Evolutionary conservation across 345 rosid species (phyloP).

Genomic region (Populus deltoides): DNA sequence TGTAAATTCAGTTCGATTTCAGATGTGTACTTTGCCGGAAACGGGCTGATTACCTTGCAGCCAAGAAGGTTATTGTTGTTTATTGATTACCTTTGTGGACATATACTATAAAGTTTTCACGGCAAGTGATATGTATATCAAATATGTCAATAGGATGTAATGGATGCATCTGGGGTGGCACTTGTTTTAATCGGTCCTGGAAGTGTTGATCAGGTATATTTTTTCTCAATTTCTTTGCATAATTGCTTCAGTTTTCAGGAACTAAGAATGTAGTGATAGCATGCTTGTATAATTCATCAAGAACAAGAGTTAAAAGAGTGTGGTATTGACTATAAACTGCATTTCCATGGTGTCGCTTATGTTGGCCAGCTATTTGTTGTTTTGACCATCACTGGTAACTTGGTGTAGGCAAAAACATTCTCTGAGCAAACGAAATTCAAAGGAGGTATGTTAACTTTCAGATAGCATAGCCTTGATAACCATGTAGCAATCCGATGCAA

Average conservation of each 20-base stretch:
- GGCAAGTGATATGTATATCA: too few species aligned
- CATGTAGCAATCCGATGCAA: not conserved
- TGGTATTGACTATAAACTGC: not conserved
- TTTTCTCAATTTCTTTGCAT: not conserved
- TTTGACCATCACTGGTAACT: conserved; percentile 10
- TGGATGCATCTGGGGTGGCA: conserved; percentile 78
- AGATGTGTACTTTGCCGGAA: conserved; percentile 87
- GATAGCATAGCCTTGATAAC: not conserved
- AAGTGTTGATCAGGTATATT: conserved; percentile 67
- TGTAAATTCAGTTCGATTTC: conserved; percentile 18
- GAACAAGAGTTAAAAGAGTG: not conserved
- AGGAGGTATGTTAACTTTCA: conserved; percentile 57
- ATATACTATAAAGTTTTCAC: too few species aligned
- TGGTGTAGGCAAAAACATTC: conserved; percentile 75
- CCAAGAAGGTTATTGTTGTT: conserved; percentile 56
- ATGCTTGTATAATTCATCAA: not conserved
- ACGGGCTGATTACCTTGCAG: conserved; percentile 82
- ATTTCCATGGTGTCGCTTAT: not conserved
- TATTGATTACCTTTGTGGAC: not conserved
- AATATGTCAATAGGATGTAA: conserved; percentile 48
- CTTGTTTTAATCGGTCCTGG: conserved; percentile 88
- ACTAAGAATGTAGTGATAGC: not conserved
- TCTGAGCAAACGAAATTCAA: conserved; percentile 74
- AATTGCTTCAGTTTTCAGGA: not conserved
- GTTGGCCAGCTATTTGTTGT: conserved; percentile 1